A percentile compares a stretch with the other conserved stretches of the same genome.
Conservation (phyloP, 352 stramenopile genomes). For the Globisporangium mamillatum region DNA sequence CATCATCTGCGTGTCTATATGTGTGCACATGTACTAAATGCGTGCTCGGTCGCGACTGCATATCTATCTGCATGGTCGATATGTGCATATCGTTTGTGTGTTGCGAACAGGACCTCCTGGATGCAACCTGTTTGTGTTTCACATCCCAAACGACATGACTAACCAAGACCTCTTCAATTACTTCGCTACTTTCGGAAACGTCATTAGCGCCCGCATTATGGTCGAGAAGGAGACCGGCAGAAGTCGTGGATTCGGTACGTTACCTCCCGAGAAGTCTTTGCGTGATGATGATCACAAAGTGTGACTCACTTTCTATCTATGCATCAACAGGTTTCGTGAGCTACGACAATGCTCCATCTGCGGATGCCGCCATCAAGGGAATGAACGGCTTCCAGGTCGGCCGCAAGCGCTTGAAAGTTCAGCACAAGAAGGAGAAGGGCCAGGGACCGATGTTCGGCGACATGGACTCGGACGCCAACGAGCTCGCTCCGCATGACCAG, state of each 20-base stretch:
- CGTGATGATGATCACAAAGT: too few species aligned
- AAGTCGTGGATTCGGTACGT: conserved; percentile 91
- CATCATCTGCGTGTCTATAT: conserved; percentile 15
- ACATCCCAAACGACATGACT: conserved; percentile 97
- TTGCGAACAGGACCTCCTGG: conserved; percentile 85
- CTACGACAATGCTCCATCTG: conserved; percentile 92
- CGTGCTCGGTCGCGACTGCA: conserved; percentile 26
- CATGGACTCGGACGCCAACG: conserved; percentile 45
- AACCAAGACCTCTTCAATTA: conserved; percentile 97
- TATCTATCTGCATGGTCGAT: conserved; percentile 40
- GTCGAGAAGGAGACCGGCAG: conserved; percentile 95
- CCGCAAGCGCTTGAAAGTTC: conserved; percentile 96
- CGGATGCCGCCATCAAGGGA: conserved; percentile 91
- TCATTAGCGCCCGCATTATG: conserved; percentile 96
- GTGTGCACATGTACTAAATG: conserved; percentile 41
- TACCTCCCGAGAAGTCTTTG: too few species aligned
- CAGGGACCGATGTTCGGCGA: conserved; percentile 68
- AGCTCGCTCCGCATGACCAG: conserved; percentile 36
- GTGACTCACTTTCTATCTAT: too few species aligned
- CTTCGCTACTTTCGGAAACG: conserved; percentile 94
- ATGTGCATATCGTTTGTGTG: conserved; percentile 37
- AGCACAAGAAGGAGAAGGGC: conserved; percentile 92
- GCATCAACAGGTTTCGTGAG: conserved; percentile 91
- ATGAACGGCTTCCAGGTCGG: conserved; percentile 96
- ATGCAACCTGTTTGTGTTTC: conserved; percentile 98